Percentiles rank a stretch among this genome's conserved stretches.
phyloP scores from a whole-genome alignment of 805 yeast genomes.

The Candida verbasci region DNA sequence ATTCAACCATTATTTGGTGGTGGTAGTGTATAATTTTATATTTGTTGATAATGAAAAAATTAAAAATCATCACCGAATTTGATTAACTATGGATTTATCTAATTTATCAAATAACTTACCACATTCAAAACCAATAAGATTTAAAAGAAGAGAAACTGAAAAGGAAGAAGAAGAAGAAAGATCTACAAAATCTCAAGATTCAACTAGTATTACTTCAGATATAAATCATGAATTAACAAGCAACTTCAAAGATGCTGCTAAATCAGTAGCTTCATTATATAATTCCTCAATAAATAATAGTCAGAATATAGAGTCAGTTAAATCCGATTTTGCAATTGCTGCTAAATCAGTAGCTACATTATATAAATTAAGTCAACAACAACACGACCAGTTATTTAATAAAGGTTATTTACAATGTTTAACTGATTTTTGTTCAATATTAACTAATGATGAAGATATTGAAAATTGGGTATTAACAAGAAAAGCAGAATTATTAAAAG shows the following conservation, averaged over 20 bases:
- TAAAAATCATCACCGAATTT: background rate
- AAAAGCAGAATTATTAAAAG: slow-evolving; percentile 35
- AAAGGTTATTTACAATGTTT: slow-evolving; percentile 62
- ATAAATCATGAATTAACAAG: slow-evolving; percentile 50
- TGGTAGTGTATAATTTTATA: background rate
- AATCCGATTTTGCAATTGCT: slow-evolving; percentile 35
- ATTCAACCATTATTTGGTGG: slow-evolving; percentile 49
- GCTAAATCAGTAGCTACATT: slow-evolving; percentile 45
- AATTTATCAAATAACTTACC: slow-evolving; percentile 56
- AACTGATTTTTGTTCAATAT: slow-evolving; percentile 46
- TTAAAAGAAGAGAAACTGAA: background rate
- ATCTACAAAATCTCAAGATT: slow-evolving; percentile 19
- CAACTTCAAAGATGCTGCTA: slow-evolving; percentile 71
- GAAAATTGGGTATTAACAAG: slow-evolving; percentile 51
- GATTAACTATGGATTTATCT: slow-evolving; percentile 53
- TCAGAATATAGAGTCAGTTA: slow-evolving; percentile 4
- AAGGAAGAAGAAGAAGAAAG: background rate
- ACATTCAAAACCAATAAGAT: slow-evolving; percentile 14
- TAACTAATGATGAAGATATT: slow-evolving; percentile 41
- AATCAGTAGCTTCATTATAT: slow-evolving; percentile 56
- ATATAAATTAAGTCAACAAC: slow-evolving; percentile 56
- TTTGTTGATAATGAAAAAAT: background rate
- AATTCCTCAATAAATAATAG: slow-evolving; percentile 18
- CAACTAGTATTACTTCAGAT: slow-evolving; percentile 31
- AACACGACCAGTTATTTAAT: slow-evolving; percentile 42